Evolutionary conservation across 495 filamentous ascomycete genomes (phyloP).

Genomic region (Talaromyces borbonicus): DNA sequence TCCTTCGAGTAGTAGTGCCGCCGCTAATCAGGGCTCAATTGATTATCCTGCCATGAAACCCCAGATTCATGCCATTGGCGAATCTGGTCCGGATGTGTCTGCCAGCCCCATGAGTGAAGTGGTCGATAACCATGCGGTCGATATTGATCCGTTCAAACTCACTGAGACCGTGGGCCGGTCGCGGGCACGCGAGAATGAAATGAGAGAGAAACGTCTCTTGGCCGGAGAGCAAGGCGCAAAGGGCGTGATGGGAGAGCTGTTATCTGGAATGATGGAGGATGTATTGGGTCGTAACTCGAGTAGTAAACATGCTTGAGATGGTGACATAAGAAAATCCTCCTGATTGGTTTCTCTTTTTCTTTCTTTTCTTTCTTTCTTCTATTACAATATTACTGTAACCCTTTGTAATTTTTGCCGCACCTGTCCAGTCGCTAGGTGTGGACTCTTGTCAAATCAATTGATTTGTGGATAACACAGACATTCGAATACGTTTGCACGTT

Average conservation of each 20-base stretch:
- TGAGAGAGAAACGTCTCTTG: constrained; percentile 11
- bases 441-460: too few relatives aligned
- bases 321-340: too few relatives aligned
- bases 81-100: constrained; percentile 40
- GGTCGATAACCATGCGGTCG: constrained; percentile 44
- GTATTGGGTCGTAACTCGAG: constrained; percentile 30
- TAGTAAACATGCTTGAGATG: too few relatives aligned
- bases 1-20: too few relatives aligned
- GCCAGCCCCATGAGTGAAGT: constrained; percentile 49
- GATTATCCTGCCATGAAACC: constrained; percentile 37
- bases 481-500: too few relatives aligned
- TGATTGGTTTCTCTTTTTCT: neutral
- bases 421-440: too few relatives aligned
- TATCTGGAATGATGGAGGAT: constrained; percentile 50
- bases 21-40: constrained; percentile 9
- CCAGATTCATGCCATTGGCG: constrained; percentile 46
- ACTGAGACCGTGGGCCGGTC: constrained; percentile 41
- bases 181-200: constrained; percentile 28
- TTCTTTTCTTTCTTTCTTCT: too few relatives aligned
- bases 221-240: constrained; percentile 16
- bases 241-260: constrained; percentile 39
- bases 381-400: too few relatives aligned
- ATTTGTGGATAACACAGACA: too few relatives aligned
- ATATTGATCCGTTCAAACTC: constrained; percentile 49
- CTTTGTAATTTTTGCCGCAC: too few relatives aligned